Conservation (phyloP, 1,139 yeast species). For the Sugiyamaella japonica region DNA sequence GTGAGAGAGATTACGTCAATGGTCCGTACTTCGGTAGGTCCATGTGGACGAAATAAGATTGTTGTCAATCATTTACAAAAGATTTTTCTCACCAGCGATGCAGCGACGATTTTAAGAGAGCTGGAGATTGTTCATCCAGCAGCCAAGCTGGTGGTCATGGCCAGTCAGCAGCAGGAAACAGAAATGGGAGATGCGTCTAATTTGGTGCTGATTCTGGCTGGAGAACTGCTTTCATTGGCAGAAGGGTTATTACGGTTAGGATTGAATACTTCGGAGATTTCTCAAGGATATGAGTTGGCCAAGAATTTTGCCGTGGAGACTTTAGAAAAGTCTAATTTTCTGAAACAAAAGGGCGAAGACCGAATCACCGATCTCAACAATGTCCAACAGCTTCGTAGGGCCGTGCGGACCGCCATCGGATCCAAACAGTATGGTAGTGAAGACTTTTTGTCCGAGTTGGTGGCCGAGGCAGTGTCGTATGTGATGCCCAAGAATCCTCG, state of each 20-base stretch:
- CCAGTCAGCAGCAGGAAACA: constrained; percentile 92
- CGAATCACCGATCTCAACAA: constrained; percentile 59
- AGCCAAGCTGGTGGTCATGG: constrained; percentile 93
- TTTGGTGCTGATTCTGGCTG: constrained; percentile 77
- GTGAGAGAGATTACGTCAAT: constrained; percentile 90
- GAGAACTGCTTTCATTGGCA: constrained; percentile 80
- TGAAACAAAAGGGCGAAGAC: constrained; percentile 48
- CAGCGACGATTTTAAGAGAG: constrained; percentile 93
- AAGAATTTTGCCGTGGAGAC: constrained; percentile 64
- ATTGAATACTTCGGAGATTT: constrained; percentile 82
- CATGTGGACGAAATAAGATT: constrained; percentile 95
- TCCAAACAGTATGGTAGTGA: constrained; percentile 94
- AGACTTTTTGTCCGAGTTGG: constrained; percentile 70
- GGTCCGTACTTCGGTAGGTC: constrained; percentile 94
- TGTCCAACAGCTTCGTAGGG: constrained; percentile 62
- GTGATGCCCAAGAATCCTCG: constrained; percentile 70
- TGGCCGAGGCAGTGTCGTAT: constrained; percentile 80
- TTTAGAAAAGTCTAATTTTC: constrained; percentile 2
- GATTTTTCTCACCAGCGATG: constrained; percentile 90
- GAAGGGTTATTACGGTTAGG: constrained; percentile 85
- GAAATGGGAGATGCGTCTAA: constrained; percentile 84
- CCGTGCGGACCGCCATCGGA: constrained; percentile 82
- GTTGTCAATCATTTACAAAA: constrained; percentile 83
- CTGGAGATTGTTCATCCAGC: constrained; percentile 97
- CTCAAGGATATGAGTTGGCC: constrained; percentile 87